Evolutionary conservation across 768 basidiomycete genomes (phyloP).

Genomic region (Suillus cothurnatus): DNA sequence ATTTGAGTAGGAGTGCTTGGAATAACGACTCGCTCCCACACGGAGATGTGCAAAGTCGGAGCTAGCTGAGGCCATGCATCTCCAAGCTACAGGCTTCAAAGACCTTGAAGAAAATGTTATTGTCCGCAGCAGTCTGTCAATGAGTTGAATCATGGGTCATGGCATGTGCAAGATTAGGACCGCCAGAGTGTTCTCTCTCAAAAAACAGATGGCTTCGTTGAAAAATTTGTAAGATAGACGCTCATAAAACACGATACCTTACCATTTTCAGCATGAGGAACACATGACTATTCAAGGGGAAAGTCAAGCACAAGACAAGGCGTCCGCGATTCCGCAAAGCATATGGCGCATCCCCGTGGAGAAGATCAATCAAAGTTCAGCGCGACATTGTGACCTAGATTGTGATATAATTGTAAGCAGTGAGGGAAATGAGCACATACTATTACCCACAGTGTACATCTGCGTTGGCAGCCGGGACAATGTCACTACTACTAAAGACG

Average conservation of each 20-base stretch:
- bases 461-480: neutral
- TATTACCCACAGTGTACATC: neutral
- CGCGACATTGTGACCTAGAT: neutral
- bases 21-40: neutral
- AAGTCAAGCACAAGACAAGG: neutral
- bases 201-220: neutral
- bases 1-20: neutral
- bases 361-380: neutral
- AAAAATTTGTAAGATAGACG: neutral
- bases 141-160: neutral
- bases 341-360: neutral
- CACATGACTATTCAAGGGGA: neutral
- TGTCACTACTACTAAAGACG: neutral
- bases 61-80: neutral
- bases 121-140: neutral
- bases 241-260: neutral
- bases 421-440: neutral
- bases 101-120: neutral
- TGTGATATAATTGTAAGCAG: neutral
- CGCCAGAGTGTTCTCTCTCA: neutral
- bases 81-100: neutral
- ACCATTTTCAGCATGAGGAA: neutral
- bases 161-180: neutral
- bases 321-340: neutral
- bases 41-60: neutral